Percentiles rank a stretch among this genome's conserved stretches.
Evolutionary conservation across 352 stramenopile genomes (phyloP).

Genomic region (Phytophthora multivora): DNA sequence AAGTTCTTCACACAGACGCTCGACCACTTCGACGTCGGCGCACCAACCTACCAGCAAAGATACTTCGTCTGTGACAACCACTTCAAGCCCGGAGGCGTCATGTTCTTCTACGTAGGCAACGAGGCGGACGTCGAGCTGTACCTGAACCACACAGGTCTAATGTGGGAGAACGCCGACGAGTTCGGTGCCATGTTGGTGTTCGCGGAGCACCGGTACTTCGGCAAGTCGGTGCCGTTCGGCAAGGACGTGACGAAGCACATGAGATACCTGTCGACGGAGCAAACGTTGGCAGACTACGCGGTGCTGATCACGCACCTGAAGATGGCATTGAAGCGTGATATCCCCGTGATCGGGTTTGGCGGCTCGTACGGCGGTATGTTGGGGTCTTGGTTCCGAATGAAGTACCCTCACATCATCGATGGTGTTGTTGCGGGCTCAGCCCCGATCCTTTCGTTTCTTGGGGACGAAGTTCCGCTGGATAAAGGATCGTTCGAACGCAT

Average conservation of each 20-base stretch:
- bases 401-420: slow-evolving; percentile 77
- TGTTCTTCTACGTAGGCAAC: slow-evolving; percentile 96
- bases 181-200: slow-evolving; percentile 95
- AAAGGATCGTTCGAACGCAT: slow-evolving; percentile 63
- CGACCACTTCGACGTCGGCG: slow-evolving; percentile 71
- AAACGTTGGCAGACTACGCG: slow-evolving; percentile 82
- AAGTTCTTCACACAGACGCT: slow-evolving; percentile 76
- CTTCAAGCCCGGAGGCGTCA: slow-evolving; percentile 63
- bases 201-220: slow-evolving; percentile 97
- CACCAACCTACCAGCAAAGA: slow-evolving; percentile 77
- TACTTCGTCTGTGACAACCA: slow-evolving; percentile 91
- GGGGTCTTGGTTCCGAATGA: slow-evolving; percentile 73
- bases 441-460: slow-evolving; percentile 61
- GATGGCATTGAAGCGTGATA: slow-evolving; percentile 42
- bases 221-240: slow-evolving; percentile 86
- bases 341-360: slow-evolving; percentile 72
- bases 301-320: slow-evolving; percentile 64
- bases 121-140: slow-evolving; percentile 95
- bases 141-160: slow-evolving; percentile 95
- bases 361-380: slow-evolving; percentile 84
- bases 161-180: slow-evolving; percentile 94
- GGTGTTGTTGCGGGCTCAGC: slow-evolving; percentile 70
- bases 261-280: slow-evolving; percentile 81
- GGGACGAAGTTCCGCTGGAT: slow-evolving; percentile 64
- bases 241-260: slow-evolving; percentile 74